These are phyloP conservation scores for Rhexocercosporidium sp. DNA, from an alignment of 2,329 filamentous ascomycete species.

Conservation along the genomic window DNA sequence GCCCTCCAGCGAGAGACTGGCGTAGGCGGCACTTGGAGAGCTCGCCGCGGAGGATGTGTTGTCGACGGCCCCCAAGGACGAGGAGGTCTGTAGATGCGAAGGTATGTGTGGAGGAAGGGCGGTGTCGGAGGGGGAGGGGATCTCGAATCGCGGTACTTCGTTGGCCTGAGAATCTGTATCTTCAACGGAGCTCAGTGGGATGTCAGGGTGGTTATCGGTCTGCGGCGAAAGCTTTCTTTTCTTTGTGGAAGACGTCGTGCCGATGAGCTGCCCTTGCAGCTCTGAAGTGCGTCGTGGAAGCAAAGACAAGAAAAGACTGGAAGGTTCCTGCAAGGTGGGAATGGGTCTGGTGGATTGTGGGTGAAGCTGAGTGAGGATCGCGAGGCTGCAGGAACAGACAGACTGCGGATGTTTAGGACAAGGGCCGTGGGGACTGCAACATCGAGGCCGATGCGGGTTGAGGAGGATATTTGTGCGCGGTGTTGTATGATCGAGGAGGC, in stretches of 20 bases:
- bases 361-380: not conserved
- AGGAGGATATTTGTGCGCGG: not conserved
- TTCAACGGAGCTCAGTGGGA: slow-evolving; percentile 41
- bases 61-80: slow-evolving; percentile 52
- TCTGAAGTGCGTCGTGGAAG: slow-evolving; percentile 31
- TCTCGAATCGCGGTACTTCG: slow-evolving; percentile 48
- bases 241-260: slow-evolving; percentile 76
- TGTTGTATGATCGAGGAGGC: not conserved
- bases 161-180: slow-evolving; percentile 51
- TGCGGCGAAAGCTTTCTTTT: slow-evolving; percentile 68
- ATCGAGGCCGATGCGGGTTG: slow-evolving; percentile 15
- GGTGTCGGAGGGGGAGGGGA: slow-evolving; percentile 30
- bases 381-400: slow-evolving; percentile 22
- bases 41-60: slow-evolving; percentile 61
- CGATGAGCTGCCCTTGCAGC: slow-evolving; percentile 63
- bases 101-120: slow-evolving; percentile 56
- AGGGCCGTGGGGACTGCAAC: slow-evolving; percentile 17
- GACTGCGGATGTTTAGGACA: slow-evolving; percentile 23
- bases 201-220: slow-evolving; percentile 38
- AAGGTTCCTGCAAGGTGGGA: slow-evolving; percentile 24
- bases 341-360: not conserved
- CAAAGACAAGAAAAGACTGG: slow-evolving; percentile 24
- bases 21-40: slow-evolving; percentile 62
- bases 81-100: slow-evolving; percentile 49
- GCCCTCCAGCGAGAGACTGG: slow-evolving; percentile 61